Percentiles rank a stretch among this genome's conserved stretches.
phyloP scores from a whole-genome alignment of 2,329 filamentous ascomycete genomes.

The Fusarium camptoceras region DNA sequence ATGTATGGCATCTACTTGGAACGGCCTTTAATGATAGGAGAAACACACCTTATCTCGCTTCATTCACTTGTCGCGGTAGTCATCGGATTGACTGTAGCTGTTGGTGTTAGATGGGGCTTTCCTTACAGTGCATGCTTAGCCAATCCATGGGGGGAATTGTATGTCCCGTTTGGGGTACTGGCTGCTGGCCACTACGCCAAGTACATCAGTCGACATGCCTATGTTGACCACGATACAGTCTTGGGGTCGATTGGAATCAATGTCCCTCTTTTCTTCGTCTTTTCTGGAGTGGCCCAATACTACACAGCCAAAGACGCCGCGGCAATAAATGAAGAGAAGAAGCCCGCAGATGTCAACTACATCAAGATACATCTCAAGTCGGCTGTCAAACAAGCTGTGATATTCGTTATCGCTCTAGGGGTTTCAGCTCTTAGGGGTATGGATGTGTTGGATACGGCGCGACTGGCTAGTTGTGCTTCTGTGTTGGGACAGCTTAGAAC shows the following conservation, averaged over 20 bases:
- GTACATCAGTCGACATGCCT: background rate
- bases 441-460: constrained; percentile 22
- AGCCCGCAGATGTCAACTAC: background rate
- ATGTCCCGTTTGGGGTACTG: constrained; percentile 29
- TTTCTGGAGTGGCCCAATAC: constrained; percentile 35
- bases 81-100: constrained; percentile 32
- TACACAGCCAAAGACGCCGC: constrained; percentile 32
- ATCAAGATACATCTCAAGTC: constrained; percentile 16
- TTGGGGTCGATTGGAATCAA: constrained; percentile 35
- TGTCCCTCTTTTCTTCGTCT: constrained; percentile 33
- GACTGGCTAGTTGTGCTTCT: constrained; percentile 30
- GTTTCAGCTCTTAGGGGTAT: constrained; percentile 3
- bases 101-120: constrained; percentile 8
- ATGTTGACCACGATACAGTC: constrained; percentile 4
- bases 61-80: constrained; percentile 24
- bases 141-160: constrained; percentile 38
- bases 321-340: constrained; percentile 11
- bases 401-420: constrained; percentile 14
- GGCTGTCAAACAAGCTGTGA: constrained; percentile 13
- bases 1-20: constrained; percentile 36
- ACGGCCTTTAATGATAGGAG: constrained; percentile 1
- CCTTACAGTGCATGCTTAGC: constrained; percentile 7
- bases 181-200: constrained; percentile 4
- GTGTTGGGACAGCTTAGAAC: constrained; percentile 22
- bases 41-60: constrained; percentile 21